Evolutionary conservation across 163 green algal genomes (phyloP), one percentile per base, ranked within the genome.

Genomic region (Scenedesmus sp.): DNA sequence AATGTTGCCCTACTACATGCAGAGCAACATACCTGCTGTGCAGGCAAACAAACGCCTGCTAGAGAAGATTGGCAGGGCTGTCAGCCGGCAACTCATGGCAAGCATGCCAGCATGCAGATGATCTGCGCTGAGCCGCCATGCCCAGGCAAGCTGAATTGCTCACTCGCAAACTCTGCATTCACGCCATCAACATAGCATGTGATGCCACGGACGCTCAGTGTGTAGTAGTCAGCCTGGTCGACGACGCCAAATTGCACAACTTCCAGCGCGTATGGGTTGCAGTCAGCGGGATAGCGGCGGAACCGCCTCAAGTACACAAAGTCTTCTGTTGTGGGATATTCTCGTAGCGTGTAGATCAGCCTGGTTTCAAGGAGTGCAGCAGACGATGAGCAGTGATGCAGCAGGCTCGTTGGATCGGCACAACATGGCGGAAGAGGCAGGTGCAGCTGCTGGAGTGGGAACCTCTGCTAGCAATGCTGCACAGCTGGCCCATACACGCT

Each of bases 261-360:
- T 87, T 96, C 92, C 33, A 98, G 90, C 0, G 94, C 96, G 91
- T 98, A 98, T 7, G 97, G 96, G 88, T 98, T 97, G 61, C 33
- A 72, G 30, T 94, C 91, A 4, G 86, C 89, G 2, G 92, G 83
- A 73, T 96, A 95, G 30, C 83, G 82, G 86, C 95, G 91, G 78
- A 96, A 88, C 22, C 94, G 93, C 43, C 93, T 87, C 37, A 98
- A 90, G 93, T 98, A 98, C 44, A 98, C 94, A 94, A 98, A 98
- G 76, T 98, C 96, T 88, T 97, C 90, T 53, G 93, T 96, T 73
- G 94, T 94, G 30, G 96, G 95, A 81, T 95, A 96, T 84, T 96
- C 87, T 16, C 93, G 88, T 68, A 97, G 91, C 44, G 95, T 95
- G 81, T 95, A 93, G 37, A 97, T 95, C 18, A 96, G 88, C 92